These are phyloP conservation scores for Aspergillus pseudoglaucus DNA, from an alignment of 2,329 filamentous ascomycete species.

Conservation along the genomic window DNA sequence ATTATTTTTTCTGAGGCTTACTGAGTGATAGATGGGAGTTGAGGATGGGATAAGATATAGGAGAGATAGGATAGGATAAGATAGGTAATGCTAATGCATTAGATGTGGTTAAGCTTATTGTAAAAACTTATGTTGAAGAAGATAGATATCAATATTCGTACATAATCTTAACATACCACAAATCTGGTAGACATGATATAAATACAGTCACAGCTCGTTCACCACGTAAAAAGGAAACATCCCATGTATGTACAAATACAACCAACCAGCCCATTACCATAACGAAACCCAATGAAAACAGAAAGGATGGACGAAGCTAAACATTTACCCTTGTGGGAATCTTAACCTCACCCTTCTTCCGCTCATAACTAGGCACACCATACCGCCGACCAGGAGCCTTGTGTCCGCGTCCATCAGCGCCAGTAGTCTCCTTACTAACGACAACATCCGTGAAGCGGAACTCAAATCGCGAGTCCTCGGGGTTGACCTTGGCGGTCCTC, in stretches of 20 bases:
- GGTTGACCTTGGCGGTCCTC: slow-evolving; percentile 37
- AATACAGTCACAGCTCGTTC: slow-evolving; percentile 3
- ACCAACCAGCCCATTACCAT: slow-evolving; percentile 33
- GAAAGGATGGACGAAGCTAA: slow-evolving; percentile 18
- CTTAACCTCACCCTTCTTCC: slow-evolving; percentile 58
- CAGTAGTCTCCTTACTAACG: slow-evolving; percentile 50
- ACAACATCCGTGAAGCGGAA: slow-evolving; percentile 53
- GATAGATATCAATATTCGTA: neutral
- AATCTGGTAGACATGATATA: slow-evolving; percentile 1
- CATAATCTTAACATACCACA: neutral
- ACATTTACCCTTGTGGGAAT: slow-evolving; percentile 55
- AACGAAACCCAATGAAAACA: slow-evolving; percentile 1
- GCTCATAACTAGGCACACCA: slow-evolving; percentile 55
- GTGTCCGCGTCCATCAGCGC: slow-evolving; percentile 47
- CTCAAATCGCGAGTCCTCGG: slow-evolving; percentile 49
- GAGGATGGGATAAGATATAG: too few relatives aligned
- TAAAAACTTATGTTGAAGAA: neutral
- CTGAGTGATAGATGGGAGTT: too few relatives aligned
- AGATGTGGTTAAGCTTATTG: too few relatives aligned
- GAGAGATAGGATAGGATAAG: too few relatives aligned
- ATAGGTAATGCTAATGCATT: too few relatives aligned
- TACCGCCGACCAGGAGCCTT: slow-evolving; percentile 54
- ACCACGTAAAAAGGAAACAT: neutral
- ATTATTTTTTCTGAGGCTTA: neutral
- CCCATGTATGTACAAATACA: slow-evolving; percentile 25